Percentiles rank a stretch among this genome's conserved stretches.
Evolutionary conservation across 1,139 yeast species (phyloP).

Genomic region (Debaryomyces robertsiae): DNA sequence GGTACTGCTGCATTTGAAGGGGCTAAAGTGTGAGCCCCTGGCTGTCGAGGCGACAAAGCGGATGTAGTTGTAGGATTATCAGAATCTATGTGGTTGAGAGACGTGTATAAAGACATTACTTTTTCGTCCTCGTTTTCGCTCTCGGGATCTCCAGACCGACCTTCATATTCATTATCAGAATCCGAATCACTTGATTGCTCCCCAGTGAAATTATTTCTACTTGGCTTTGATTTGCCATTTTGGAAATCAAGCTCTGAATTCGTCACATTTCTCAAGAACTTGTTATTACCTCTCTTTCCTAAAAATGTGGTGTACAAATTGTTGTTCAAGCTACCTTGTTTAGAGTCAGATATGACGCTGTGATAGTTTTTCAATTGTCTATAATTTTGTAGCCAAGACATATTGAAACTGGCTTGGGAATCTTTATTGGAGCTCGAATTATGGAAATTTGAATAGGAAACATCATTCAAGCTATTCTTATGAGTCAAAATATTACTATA

Average conservation of each 20-base stretch:
- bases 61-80: slow-evolving; percentile 18
- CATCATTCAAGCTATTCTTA: slow-evolving; percentile 6
- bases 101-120: slow-evolving; percentile 52
- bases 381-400: slow-evolving; percentile 31
- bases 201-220: slow-evolving; percentile 6
- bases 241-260: slow-evolving; percentile 12
- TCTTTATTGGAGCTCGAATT: slow-evolving; percentile 10
- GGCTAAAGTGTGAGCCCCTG: neutral
- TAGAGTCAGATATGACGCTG: slow-evolving; percentile 9
- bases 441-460: slow-evolving; percentile 1
- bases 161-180: slow-evolving; percentile 21
- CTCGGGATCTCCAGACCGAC: slow-evolving; percentile 30
- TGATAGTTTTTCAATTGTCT: slow-evolving; percentile 21
- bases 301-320: slow-evolving; percentile 24
- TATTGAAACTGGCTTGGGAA: slow-evolving; percentile 10
- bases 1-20: slow-evolving; percentile 33
- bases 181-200: slow-evolving; percentile 8
- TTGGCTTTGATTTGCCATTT: slow-evolving; percentile 10
- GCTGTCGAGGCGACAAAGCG: slow-evolving; percentile 26
- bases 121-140: slow-evolving; percentile 54
- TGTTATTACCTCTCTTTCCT: slow-evolving; percentile 21
- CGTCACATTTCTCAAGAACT: slow-evolving; percentile 4
- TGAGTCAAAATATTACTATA: slow-evolving; percentile 17
- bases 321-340: slow-evolving; percentile 26
- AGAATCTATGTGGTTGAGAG: slow-evolving; percentile 34